A percentile compares a stretch with the other conserved stretches of the same genome.
Conservation (phyloP, 2,329 filamentous ascomycete species). For the Aureobasidium leucospermi region DNA sequence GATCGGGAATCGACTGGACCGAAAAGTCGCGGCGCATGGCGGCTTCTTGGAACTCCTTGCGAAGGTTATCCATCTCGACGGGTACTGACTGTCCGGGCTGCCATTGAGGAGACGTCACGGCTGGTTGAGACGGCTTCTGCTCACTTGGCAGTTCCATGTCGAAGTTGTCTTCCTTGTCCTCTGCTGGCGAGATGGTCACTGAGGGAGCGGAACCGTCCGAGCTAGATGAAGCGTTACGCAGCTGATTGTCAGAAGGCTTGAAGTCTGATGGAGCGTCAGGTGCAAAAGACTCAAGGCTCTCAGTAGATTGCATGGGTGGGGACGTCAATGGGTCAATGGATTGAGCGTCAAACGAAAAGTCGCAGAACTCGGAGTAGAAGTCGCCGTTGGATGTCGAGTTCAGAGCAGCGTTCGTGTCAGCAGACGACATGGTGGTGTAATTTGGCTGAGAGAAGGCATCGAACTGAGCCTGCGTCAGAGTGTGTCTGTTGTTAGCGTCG, state of each 20-base stretch:
- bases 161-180: conserved; percentile 2
- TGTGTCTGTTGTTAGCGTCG: conserved; percentile 27
- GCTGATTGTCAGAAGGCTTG: not conserved
- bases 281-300: conserved; percentile 3
- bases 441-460: conserved; percentile 26
- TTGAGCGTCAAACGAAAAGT: conserved; percentile 9
- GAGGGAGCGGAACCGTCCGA: conserved; percentile 5
- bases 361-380: conserved; percentile 14
- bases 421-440: not conserved
- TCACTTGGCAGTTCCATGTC: not conserved
- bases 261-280: not conserved
- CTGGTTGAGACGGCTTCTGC: conserved; percentile 5
- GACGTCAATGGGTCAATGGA: conserved; percentile 2
- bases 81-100: conserved; percentile 30
- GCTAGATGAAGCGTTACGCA: conserved; percentile 1
- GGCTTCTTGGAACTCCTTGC: conserved; percentile 27
- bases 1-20: conserved; percentile 10
- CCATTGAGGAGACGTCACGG: conserved; percentile 24
- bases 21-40: conserved; percentile 17
- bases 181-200: conserved; percentile 9
- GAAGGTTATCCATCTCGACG: conserved; percentile 27
- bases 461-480: conserved; percentile 31
- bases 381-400: conserved; percentile 1
- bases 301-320: not conserved
- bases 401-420: not conserved